Base-by-base conservation (phyloP, 164 flowering plant species). In the Taxillus chinensis region DNA sequence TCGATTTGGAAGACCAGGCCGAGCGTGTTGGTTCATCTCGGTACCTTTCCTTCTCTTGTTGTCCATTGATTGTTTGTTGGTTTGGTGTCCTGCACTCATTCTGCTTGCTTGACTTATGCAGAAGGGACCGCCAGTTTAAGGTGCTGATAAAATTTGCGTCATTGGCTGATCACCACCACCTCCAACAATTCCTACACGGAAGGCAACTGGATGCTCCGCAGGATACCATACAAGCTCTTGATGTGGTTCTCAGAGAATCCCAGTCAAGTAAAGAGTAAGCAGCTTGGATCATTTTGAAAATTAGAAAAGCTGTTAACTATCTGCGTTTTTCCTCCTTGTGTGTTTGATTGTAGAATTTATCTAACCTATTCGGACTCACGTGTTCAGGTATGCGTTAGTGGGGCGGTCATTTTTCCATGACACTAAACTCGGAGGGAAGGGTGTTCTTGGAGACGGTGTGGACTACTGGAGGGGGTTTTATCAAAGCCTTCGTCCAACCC, bases 401-500 rank as follows among this genome's bases (percentile, higher is more conserved):
- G 96, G 93, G 38, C 72, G 96, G 62, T 89, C 95, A 0, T 86
- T 89, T 57, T 87, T 82, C 60, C 27, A 27, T 2, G 56, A 70
- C 0, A 55, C 55, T 0, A 5, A 0, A 0, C 58, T 85, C 59
- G 95, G 89, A 0, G 15, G 38, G 0, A 55, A 0, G 2, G 71
- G 75, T 6, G 64, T 63, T 0, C 76, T 89, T 5, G 85, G 81
- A 3, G 79, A 79, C 46, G 99, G 96, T 0, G 3, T 83, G 7
- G 91, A 86, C 53, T 84, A 75, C 51, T 91, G 96, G 97, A 74
- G 67, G 40, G 99, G 99, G 6, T 66, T 64, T 39, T 87, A 79
- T 55, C 91, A 84, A 54, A 82, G 89, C 45, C 70, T 91, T 6
- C 83, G 95, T 0, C 92, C 89, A 5, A 85, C 87, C 0, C 99